A percentile compares a stretch with the other conserved stretches of the same genome.
phyloP scores from a whole-genome alignment of 2,329 filamentous ascomycete species.

The Alternaria ethzedia region DNA sequence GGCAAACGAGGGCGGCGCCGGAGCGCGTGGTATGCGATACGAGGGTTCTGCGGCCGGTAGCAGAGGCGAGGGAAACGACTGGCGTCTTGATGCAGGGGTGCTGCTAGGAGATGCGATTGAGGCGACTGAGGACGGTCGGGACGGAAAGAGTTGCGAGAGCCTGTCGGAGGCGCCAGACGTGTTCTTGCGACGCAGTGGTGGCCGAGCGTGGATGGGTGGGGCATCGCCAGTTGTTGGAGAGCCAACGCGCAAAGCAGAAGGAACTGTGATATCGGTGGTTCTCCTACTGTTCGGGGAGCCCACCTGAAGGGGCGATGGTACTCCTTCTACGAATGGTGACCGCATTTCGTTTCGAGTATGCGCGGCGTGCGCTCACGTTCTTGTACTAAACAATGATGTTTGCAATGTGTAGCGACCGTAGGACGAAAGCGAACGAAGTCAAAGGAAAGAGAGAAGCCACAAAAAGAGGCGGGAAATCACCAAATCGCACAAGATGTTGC shows the following conservation, averaged over 20 bases:
- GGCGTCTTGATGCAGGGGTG: slow-evolving; percentile 28
- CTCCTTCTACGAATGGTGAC: slow-evolving; percentile 31
- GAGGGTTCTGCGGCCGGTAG: slow-evolving; percentile 34
- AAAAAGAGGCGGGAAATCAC: not conserved
- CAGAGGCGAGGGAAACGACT: slow-evolving; percentile 41
- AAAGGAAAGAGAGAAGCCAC: not conserved
- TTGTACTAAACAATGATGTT: not conserved
- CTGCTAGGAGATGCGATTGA: slow-evolving; percentile 29
- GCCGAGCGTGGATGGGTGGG: slow-evolving; percentile 24
- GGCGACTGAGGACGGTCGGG: slow-evolving; percentile 35
- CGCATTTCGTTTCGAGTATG: not conserved
- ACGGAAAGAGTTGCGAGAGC: slow-evolving; percentile 48
- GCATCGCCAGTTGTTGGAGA: slow-evolving; percentile 31
- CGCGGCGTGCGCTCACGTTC: not conserved
- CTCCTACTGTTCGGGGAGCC: slow-evolving; percentile 34
- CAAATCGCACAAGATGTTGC: not conserved
- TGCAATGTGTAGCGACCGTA: not conserved
- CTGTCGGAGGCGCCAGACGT: slow-evolving; percentile 41
- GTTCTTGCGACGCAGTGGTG: slow-evolving; percentile 33
- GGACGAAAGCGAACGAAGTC: not conserved
- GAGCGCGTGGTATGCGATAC: slow-evolving; percentile 39
- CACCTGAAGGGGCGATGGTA: slow-evolving; percentile 40
- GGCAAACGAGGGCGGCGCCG: slow-evolving; percentile 40
- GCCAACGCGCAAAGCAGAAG: slow-evolving; percentile 37
- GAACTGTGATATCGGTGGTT: slow-evolving; percentile 28